Evolutionary conservation across 305 asterid genomes (phyloP).

Genomic region (Fraxinus velutina): DNA sequence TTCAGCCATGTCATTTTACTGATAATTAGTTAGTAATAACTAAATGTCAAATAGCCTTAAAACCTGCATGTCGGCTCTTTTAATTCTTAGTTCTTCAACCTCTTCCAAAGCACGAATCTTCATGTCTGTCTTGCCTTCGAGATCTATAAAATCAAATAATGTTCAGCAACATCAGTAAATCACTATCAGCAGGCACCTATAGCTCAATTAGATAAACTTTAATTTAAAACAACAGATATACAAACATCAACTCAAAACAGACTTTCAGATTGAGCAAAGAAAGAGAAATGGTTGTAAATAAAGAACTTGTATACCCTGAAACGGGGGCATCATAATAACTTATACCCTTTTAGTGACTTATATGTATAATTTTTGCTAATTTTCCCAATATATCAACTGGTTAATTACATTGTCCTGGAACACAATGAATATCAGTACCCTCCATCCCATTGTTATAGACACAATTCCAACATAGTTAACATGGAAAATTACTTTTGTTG

Average conservation of each 20-base stretch:
- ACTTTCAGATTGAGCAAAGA: not conserved
- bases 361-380: not conserved
- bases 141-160: conserved; percentile 42
- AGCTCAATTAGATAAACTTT: not conserved
- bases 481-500: not conserved
- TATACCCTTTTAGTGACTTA: not conserved
- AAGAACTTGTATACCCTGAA: not conserved
- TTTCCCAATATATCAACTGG: not conserved
- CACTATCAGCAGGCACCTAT: conserved; percentile 16
- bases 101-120: conserved; percentile 78
- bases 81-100: conserved; percentile 67
- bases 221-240: not conserved
- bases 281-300: not conserved
- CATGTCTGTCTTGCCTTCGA: conserved; percentile 82
- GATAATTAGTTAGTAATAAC: not conserved
- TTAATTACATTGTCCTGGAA: not conserved
- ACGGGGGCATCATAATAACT: not conserved
- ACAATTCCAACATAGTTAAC: not conserved
- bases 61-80: conserved; percentile 91
- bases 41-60: conserved; percentile 10
- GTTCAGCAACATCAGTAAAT: conserved; percentile 11
- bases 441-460: not conserved
- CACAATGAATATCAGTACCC: not conserved
- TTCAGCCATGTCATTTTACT: conserved; percentile 6
- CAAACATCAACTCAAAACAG: not conserved